Evolutionary conservation across 768 basidiomycete genomes (phyloP), one percentile per base, ranked within the genome.

Genomic region (Tricholoma furcatifolium): DNA sequence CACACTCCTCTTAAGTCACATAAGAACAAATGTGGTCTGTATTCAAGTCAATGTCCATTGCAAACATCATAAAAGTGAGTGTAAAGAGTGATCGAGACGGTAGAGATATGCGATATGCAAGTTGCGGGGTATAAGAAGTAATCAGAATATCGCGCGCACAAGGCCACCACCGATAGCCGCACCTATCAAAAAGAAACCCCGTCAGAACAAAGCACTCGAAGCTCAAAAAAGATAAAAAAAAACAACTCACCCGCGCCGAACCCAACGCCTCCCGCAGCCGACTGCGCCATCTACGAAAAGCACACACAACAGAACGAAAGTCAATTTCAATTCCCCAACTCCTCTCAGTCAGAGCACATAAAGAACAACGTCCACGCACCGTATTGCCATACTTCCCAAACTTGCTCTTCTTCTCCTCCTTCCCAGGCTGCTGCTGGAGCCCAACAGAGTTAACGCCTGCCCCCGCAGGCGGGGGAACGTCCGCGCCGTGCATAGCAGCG

Each of bases 261-360:
- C 0, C 88, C 88, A 50, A 83, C 81, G 63, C 89, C 89, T 24
- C 88, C 87, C 15, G 74, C 83, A 12, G 82, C 83, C 27, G 81
- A 78, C 51, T 82, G 71, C 1, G 81, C 83, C 75, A 84, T 70
- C 82, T 78, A 53, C 15, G 32, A 50, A 35, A 30, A 17, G 20
- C 23, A 2, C 27, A 15, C 15, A 41, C 42, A n/a, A n/a, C n/a
- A n/a, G n/a, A n/a, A n/a, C n/a, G n/a, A n/a, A n/a, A n/a, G n/a
- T n/a, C n/a, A n/a, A n/a, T n/a, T n/a, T n/a, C n/a, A n/a, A n/a
- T n/a, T n/a, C n/a, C n/a, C n/a, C n/a, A n/a, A 17, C 21, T 24
- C 18, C 36, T 30, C 34, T 46, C 27, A 39, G 12, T n/a, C 49
- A 38, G 24, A 4, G 47, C 14, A 12, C 31, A n/a, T 53, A 42